Base-by-base conservation (phyloP, 768 basidiomycete species). In the Ephemerocybe angulata region DNA sequence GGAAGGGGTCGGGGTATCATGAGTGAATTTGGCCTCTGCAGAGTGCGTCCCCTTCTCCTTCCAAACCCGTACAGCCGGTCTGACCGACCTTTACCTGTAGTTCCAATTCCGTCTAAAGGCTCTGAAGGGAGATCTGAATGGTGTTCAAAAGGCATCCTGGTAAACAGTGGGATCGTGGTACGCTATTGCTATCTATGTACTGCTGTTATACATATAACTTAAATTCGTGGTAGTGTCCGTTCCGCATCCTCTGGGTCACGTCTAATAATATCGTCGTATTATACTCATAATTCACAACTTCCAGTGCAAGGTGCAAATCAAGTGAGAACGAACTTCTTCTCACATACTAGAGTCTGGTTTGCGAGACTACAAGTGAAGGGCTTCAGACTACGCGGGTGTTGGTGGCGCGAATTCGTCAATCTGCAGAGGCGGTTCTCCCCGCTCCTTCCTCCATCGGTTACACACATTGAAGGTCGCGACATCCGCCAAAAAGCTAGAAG, bases 121-220 rank as follows among this genome's bases (percentile, higher is more conserved):
- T 0, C 73, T 91, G 51, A 75, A 75, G 31, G 88, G 91, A 4
- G 87, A 95, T 62, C 75, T 97, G 27, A 87, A 90, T 19, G 95
- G 95, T 4, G 92, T 98, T 25, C 77, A 80, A 42, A 94, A 96
- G 64, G 92, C 94, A 7, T 90, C 87, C n/a, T 98, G 95, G 94
- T 97, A 77, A 68, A 60, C n/a, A 31, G 13, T 21, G 29, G 25
- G 24, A 22, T 38, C 8, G n/a, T 51, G 33, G 40, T 52, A 29
- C 15, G 28, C 19, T 8, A 28, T 35, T 4, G 5, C 17, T 43
- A 43, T 21, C 3, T 33, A 49, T 30, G 25, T n/a, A n/a, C n/a
- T n/a, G n/a, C 35, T 37, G n/a, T 8, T 43, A 10, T n/a, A n/a
- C 22, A 47, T 47, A 11, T 47, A 47, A 27, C 10, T 47, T 13